Percentiles rank a stretch among this genome's conserved stretches.
phyloP scores from a whole-genome alignment of 2,329 filamentous ascomycete genomes.

The Claviceps pazoutovae region DNA sequence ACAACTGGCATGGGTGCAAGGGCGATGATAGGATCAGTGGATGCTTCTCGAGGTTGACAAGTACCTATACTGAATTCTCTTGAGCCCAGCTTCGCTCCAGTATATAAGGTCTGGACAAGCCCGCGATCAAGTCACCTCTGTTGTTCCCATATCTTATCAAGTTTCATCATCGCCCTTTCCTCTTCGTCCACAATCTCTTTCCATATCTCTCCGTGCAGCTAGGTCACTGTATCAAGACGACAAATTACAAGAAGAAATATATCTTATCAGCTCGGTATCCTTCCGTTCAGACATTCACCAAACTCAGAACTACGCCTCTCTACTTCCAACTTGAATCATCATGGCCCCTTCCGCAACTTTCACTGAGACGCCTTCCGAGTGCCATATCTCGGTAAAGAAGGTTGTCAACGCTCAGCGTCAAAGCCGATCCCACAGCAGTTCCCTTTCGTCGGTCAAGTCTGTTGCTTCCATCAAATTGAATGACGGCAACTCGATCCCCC shows the following conservation, averaged over 20 bases:
- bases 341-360: slow-evolving; percentile 24
- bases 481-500: slow-evolving; percentile 55
- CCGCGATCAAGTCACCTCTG: background rate
- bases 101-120: background rate
- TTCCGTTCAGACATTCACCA: background rate
- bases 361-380: slow-evolving; percentile 20
- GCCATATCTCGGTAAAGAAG: slow-evolving; percentile 18
- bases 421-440: slow-evolving; percentile 13
- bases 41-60: background rate
- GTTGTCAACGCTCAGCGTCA: slow-evolving; percentile 6
- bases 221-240: too few species aligned
- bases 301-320: background rate
- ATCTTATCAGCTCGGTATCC: background rate
- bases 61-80: background rate
- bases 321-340: slow-evolving; percentile 5
- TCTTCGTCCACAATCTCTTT: slow-evolving; percentile 1
- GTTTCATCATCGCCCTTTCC: background rate
- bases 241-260: background rate
- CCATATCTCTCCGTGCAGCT: too few species aligned
- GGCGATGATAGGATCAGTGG: background rate
- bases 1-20: background rate
- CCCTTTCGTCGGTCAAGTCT: slow-evolving; percentile 14
- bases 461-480: slow-evolving; percentile 45
- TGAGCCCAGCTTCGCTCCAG: background rate
- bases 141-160: background rate